Base-by-base conservation (phyloP, 441 rosid species). In the Breynia disticha region DNA sequence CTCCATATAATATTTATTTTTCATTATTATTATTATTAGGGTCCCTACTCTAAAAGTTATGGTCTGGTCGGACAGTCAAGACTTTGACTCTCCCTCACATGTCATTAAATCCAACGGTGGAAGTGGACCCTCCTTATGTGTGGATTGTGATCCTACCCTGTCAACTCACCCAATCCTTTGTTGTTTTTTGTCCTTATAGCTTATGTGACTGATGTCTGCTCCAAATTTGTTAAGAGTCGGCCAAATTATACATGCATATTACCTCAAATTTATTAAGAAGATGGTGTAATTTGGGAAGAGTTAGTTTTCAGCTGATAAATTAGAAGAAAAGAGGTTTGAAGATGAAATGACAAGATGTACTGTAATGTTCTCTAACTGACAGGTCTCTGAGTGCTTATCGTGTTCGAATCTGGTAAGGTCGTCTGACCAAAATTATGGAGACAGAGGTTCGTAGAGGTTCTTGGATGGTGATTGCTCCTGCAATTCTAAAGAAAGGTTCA, bases 31-130 rank as follows among this genome's bases (percentile, higher is more conserved):
- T 24, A 24, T 24, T 24, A 24, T 24, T 24, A 24, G 32, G 32
- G 7, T n/a, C n/a, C 32, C 32, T 7, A 24, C 32, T 24, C 79
- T 65, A 47, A 50, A 1, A 37, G 64, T 73, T 67, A 56, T 63
- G 64, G 64, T 70, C 68, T n/a, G 24, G 70, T 74, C 78, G 59
- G 75, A 57, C 57, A 39, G 81, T 81, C 84, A 74, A 75, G 53
- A 32, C 9, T 54, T 71, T 60, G 76, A 57, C 70, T 73, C n/a
- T n/a, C n/a, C n/a, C n/a, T n/a, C 66, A 24, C 32, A 24, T 39
- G 35, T 46, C 16, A 61, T 72, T 61, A 48, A 62, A 71, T 75
- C 79, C 66, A 77, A 73, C 81, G 82, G 84, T 79, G 75, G 0
- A 43, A 44, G 76, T 70, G 83, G 83, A 46, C 72, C 86, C 64